A percentile compares a stretch with the other conserved stretches of the same genome.
Evolutionary conservation across 2,329 filamentous ascomycete genomes (phyloP).

Genomic region (Cytospora leucostoma): DNA sequence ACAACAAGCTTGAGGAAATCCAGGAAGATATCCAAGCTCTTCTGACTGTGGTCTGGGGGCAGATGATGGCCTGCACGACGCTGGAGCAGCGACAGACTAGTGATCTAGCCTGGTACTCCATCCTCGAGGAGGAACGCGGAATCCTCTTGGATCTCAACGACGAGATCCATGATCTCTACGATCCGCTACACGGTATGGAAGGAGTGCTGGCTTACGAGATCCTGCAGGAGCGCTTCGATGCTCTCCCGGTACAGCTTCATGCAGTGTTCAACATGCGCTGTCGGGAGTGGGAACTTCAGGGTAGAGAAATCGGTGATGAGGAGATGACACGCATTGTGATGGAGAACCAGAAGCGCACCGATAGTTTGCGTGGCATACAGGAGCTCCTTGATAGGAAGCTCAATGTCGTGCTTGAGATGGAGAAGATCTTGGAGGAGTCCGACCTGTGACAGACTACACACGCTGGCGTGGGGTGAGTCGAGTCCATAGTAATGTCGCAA

Average conservation of each 20-base stretch:
- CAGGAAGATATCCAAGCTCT: conserved; percentile 7
- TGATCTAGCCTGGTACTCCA: not conserved
- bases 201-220: not conserved
- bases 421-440: not conserved
- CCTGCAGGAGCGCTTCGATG: not conserved
- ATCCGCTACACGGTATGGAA: not conserved
- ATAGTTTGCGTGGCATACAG: not conserved
- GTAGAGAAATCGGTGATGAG: not conserved
- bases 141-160: not conserved
- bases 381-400: not conserved
- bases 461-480: too few relatives aligned
- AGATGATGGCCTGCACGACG: not conserved
- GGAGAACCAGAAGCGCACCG: conserved; percentile 1
- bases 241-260: not conserved
- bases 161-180: not conserved
- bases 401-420: not conserved
- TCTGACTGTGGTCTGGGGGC: not conserved
- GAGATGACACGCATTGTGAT: conserved; percentile 1
- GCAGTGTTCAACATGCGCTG: conserved; percentile 8
- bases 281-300: not conserved
- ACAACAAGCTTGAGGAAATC: not conserved
- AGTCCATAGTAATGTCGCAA: too few relatives aligned
- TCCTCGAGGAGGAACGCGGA: not conserved
- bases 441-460: too few relatives aligned
- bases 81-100: not conserved